A percentile compares a stretch with the other conserved stretches of the same genome.
Conservation (phyloP, 768 basidiomycete genomes). For the Xerocomellus dryophilus region DNA sequence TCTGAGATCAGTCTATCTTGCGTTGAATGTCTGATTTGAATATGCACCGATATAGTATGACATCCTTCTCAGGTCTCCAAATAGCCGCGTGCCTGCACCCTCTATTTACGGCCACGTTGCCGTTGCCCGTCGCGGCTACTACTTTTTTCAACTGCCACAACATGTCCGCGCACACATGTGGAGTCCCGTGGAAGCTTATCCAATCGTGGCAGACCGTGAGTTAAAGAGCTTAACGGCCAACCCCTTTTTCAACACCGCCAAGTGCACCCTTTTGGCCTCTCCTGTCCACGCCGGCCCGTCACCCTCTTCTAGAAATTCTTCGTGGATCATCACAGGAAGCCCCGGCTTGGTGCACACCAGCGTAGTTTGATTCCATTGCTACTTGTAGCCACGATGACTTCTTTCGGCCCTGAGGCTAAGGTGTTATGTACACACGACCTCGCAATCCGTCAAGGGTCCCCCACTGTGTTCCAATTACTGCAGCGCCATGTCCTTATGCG, state of each 20-base stretch:
- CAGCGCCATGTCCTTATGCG: conserved; percentile 21
- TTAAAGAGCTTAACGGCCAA: conserved; percentile 43
- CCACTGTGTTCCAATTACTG: conserved; percentile 20
- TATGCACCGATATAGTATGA: conserved; percentile 30
- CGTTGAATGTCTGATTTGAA: conserved; percentile 40
- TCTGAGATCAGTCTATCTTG: conserved; percentile 44
- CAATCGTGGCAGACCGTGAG: conserved; percentile 34
- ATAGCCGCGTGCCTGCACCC: conserved; percentile 56
- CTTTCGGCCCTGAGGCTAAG: conserved; percentile 13
- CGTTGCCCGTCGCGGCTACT: conserved; percentile 44
- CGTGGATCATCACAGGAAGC: conserved; percentile 30
- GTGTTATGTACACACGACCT: conserved; percentile 11
- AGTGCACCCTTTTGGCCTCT: conserved; percentile 9
- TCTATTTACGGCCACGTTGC: conserved; percentile 43
- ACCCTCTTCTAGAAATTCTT: conserved; percentile 4
- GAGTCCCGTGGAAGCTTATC: conserved; percentile 38
- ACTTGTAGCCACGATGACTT: not conserved
- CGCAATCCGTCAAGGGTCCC: conserved; percentile 9
- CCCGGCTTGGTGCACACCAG: not conserved
- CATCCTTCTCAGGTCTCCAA: conserved; percentile 39
- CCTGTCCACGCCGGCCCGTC: conserved; percentile 11
- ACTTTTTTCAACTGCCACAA: conserved; percentile 36
- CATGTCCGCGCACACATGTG: conserved; percentile 31
- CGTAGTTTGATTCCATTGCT: conserved; percentile 5
- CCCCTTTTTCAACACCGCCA: conserved; percentile 29